Evolutionary conservation across 345 rosid genomes (phyloP), one percentile per base, ranked within the genome.

Genomic region (Leavenworthia alabamica): DNA sequence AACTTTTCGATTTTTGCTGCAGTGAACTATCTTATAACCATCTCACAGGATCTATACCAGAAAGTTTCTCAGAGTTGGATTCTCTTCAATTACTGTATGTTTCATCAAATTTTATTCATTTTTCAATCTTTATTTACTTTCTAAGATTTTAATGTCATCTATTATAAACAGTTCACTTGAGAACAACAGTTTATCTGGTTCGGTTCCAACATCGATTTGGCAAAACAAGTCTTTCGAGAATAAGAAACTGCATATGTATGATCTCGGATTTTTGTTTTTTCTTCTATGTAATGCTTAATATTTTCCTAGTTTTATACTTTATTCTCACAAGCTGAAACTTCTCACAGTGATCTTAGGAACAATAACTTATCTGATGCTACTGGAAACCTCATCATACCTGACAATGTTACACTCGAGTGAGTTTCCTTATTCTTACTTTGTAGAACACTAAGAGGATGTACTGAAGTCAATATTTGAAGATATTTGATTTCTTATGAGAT

Each of bases 291-390:
- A n/a, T n/a, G n/a, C n/a, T n/a, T 5, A 4, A 12, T 31, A n/a
- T 3, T 59, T 56, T 48, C 13, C 59, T 48, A 16, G 58, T 20
- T 46, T 31, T 9, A 32, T 51, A 11, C 23, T 33, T 61, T 57
- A 45, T 31, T 36, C 28, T 19, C 57, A 14, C 57, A 53, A 41
- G 15, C 64, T 45, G 9, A 54, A 66, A 61, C 50, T 48, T 53
- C 15, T 61, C 55, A 66, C 86, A 88, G 96, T 72, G 97, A 90
- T 79, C 82, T 88, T 28, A 82, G 88, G 73, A 81, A 90, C 77
- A 88, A 90, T 69, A 49, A n/a, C 46, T 62, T 90, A 66, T 85
- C 93, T 49, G 72, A 51, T 74, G 68, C 84, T 64, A 45, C 17
- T 16, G 91, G 84, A 73, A 78, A 72, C 48, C 72, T 86, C 39